phyloP scores from a whole-genome alignment of 1,139 yeast species.

The Suhomyces panamericanus region DNA sequence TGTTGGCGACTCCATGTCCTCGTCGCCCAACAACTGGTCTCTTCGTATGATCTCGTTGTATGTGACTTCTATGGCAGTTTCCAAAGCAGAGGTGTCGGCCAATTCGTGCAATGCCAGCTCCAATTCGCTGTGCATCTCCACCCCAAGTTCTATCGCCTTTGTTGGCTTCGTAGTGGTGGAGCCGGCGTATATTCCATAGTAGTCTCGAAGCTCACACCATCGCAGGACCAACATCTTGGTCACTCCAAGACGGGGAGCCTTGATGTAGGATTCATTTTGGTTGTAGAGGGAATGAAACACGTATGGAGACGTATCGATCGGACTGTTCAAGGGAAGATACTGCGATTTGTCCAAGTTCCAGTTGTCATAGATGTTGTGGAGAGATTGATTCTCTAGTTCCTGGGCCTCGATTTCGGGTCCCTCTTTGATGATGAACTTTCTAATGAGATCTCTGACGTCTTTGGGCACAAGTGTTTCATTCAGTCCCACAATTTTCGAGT shows the following conservation, averaged over 20 bases:
- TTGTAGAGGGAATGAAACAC: conserved; percentile 19
- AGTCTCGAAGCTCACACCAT: conserved; percentile 30
- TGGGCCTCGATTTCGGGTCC: not conserved
- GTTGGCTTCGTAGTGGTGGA: conserved; percentile 10
- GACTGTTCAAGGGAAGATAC: conserved; percentile 14
- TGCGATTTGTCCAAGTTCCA: conserved; percentile 13
- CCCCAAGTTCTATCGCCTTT: conserved; percentile 15
- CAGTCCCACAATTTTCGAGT: not conserved
- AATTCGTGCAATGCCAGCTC: conserved; percentile 15
- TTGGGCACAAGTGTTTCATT: not conserved
- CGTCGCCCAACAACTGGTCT: not conserved
- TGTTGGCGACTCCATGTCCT: not conserved
- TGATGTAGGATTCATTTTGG: conserved; percentile 17
- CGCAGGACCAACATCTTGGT: conserved; percentile 23
- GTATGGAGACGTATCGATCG: conserved; percentile 17
- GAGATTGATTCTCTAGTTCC: conserved; percentile 1
- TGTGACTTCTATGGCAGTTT: not conserved
- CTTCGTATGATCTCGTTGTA: conserved; percentile 2
- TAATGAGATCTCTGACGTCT: conserved; percentile 6
- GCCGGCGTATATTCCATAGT: conserved; percentile 23
- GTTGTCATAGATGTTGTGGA: conserved; percentile 10
- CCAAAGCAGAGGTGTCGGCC: conserved; percentile 12
- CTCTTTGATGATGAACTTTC: conserved; percentile 9
- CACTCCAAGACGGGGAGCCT: conserved; percentile 25
- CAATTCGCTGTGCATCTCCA: conserved; percentile 14